Conservation (phyloP, 192 early-diverging fungal species). For the Backusella liffmaniae region DNA sequence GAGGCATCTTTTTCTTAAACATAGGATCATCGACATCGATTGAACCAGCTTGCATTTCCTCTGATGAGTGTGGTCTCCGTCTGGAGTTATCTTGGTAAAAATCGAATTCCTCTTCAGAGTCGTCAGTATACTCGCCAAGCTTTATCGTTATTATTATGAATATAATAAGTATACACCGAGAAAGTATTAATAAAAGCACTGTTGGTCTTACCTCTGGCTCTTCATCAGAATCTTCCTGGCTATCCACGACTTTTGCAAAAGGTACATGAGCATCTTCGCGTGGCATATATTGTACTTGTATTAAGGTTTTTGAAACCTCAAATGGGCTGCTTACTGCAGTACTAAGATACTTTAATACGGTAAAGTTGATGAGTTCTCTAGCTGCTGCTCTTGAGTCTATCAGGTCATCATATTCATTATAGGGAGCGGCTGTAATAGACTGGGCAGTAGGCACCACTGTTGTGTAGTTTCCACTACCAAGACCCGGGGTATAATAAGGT, state of each 20-base stretch:
- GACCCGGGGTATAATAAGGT: conserved; percentile 33
- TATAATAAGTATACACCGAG: neutral
- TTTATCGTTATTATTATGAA: conserved; percentile 14
- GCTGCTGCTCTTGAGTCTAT: conserved; percentile 49
- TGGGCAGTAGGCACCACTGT: conserved; percentile 3
- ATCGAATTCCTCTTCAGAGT: conserved; percentile 25
- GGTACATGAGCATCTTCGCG: conserved; percentile 45
- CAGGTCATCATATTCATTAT: conserved; percentile 32
- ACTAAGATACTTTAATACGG: conserved; percentile 60
- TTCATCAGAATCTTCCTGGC: conserved; percentile 13
- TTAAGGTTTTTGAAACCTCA: conserved; percentile 63
- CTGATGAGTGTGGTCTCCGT: conserved; percentile 20
- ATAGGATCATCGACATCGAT: conserved; percentile 44
- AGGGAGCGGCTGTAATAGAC: neutral
- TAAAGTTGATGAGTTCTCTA: conserved; percentile 60
- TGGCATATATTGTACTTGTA: conserved; percentile 76
- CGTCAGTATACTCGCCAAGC: conserved; percentile 26
- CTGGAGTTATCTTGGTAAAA: conserved; percentile 16
- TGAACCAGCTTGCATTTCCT: conserved; percentile 23
- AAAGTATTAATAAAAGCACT: neutral
- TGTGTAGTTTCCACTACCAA: conserved; percentile 27
- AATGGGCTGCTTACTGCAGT: conserved; percentile 62
- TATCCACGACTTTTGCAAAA: conserved; percentile 11
- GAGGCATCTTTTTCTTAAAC: conserved; percentile 42
- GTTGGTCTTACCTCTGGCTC: conserved; percentile 39